Base-by-base conservation (phyloP, 768 basidiomycete species). In the Royoungia palumana region DNA sequence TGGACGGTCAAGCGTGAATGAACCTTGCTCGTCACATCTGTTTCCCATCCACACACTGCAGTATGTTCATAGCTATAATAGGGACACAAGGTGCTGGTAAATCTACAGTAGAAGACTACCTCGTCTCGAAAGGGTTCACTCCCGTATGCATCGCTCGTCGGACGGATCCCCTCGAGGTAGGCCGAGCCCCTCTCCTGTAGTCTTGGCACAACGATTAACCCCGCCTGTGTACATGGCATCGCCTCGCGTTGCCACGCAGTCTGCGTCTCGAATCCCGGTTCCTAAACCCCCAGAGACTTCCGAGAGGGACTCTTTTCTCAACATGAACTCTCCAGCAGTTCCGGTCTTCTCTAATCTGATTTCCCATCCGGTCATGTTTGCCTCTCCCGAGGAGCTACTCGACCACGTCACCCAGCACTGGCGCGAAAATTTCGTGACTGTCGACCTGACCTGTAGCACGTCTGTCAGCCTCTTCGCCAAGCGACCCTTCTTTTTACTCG, bases 401-500 rank as follows among this genome's bases (percentile, higher is more conserved):
- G 74, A 81, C 54, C 77, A 85, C 63, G 84, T 85, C 16, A 98
- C 96, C 1, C 75, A 72, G 52, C 77, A 88, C 54, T 99, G 95
- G 95, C 77, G 75, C 37, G 65, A 72, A 7, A 73, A 89, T 59
- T 92, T 85, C 58, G 92, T 97, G 25, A 95, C 94, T 0, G 67
- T 73, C n/a, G 87, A 90, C 62, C 66, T 94, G 19, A 62, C 64
- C 35, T 81, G 78, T 2, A 70, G 70, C 24, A 69, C 74, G 4
- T 68, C 81, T 14, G 72, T 98, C 30, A 78, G 79, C 50, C 69
- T 75, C 41, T 97, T 96, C 61, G 65, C 80, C 30, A 93, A 84
- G 60, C 74, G 96, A 16, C 96, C 96, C 0, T 98, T 93, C 66
- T 93, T 96, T 65, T 72, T 97, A 64, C 77, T 98, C 20, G 70